Evolutionary conservation across 2,329 filamentous ascomycete genomes (phyloP), one percentile per base, ranked within the genome.

Genomic region (Fusarium dimerum): DNA sequence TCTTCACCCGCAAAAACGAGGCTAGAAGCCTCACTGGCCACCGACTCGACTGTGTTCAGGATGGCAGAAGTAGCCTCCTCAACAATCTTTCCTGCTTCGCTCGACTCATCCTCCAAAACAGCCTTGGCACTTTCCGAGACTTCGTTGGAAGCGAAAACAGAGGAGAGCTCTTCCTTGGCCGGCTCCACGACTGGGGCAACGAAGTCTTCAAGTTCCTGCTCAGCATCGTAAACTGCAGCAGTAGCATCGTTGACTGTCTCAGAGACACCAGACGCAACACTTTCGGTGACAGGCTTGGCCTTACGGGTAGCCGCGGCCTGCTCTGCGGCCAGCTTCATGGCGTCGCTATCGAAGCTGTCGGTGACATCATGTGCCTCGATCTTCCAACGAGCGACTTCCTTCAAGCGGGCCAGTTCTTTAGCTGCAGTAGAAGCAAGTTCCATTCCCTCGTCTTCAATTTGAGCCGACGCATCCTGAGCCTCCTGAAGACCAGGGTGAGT

Each of bases 361-460:
- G 84, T 87, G 3, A 81, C 76, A 68, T 97, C 93, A 36, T 80
- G 76, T 8, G 89, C 86, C 38, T 80, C 78, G 40, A 96, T 82
- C 76, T 97, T 97, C 87, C 88, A 95, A 54, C 80, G 81, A 8
- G 88, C 89, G 52, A 94, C 88, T 58, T 92, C 85, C 79, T 94
- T 96, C 32, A 99, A 77, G 40, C 87, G 81, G 34, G 79, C 80
- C 26, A 99, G 80, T 68, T 97, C 90, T 64, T 85, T 86, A 15
- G 92, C 93, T 16, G 92, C 87, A 32, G 84, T 76, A 52, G 91
- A 86, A 5, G 94, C 92, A 54, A 90, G 77, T 16, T 79, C 78
- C 90, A 97, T 97, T 48, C 85, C 92, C 48, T 85, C 79, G 43
- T 88, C 86, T 67, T 97, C 86, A 15, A 96, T 72, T 43, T 87